phyloP scores from a whole-genome alignment of 805 yeast genomes.

The Ogataea kodamae region DNA sequence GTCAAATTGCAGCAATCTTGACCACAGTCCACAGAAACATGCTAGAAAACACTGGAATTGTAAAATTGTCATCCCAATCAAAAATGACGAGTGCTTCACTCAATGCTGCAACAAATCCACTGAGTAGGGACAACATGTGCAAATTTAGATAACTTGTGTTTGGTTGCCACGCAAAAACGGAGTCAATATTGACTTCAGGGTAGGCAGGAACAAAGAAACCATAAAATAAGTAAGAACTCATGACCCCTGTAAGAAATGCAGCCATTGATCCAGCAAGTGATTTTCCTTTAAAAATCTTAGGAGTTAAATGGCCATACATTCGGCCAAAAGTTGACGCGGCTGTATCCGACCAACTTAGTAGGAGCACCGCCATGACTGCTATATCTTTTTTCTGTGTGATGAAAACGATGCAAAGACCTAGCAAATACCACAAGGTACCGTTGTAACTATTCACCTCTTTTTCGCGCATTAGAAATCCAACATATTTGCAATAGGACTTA shows the following conservation, averaged over 20 bases:
- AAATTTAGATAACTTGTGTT: constrained; percentile 56
- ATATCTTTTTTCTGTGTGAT: constrained; percentile 75
- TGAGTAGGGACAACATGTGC: constrained; percentile 49
- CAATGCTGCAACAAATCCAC: constrained; percentile 80
- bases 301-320: constrained; percentile 77
- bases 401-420: constrained; percentile 75
- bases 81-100: constrained; percentile 80
- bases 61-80: constrained; percentile 86
- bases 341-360: constrained; percentile 95
- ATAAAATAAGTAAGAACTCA: constrained; percentile 65
- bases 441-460: constrained; percentile 69
- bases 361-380: constrained; percentile 65
- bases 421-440: constrained; percentile 84
- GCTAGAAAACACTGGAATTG: constrained; percentile 87
- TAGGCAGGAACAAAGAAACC: constrained; percentile 67
- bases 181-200: constrained; percentile 44
- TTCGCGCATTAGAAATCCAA: constrained; percentile 85
- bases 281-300: constrained; percentile 68
- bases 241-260: constrained; percentile 70
- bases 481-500: constrained; percentile 55
- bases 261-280: constrained; percentile 90
- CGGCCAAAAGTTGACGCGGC: constrained; percentile 95
- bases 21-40: constrained; percentile 42
- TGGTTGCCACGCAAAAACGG: constrained; percentile 63
- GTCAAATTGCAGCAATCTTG: constrained; percentile 13